Evolutionary conservation across 345 rosid species (phyloP).

Genomic region (Arabis hirsuta): DNA sequence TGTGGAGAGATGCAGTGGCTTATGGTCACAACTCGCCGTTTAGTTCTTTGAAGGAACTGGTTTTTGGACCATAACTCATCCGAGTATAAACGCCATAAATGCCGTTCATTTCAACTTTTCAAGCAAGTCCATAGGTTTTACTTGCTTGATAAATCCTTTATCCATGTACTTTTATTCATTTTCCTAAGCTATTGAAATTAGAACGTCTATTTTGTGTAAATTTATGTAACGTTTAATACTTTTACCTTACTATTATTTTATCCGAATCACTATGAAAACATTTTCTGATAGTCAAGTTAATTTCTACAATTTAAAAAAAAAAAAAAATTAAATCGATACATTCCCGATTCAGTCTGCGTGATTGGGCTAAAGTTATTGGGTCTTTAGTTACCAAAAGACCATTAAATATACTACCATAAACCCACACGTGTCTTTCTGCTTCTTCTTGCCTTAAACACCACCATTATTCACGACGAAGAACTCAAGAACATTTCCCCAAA

Average conservation of each 20-base stretch:
- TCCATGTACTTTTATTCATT: slow-evolving; percentile 15
- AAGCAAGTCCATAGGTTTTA: slow-evolving; percentile 6
- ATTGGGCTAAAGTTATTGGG: background rate
- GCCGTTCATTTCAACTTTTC: slow-evolving; percentile 11
- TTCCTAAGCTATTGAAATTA: slow-evolving; percentile 10
- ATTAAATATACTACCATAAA: too few species aligned
- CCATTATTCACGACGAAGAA: slow-evolving; percentile 21
- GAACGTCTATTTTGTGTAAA: background rate
- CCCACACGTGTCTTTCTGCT: background rate
- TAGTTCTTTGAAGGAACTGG: slow-evolving; percentile 66
- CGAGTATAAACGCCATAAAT: background rate
- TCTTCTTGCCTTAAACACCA: background rate
- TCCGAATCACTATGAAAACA: background rate
- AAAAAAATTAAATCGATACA: background rate
- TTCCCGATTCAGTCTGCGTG: background rate
- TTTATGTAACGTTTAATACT: background rate
- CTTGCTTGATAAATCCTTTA: background rate
- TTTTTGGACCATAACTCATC: slow-evolving; percentile 53
- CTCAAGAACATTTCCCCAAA: slow-evolving; percentile 3
- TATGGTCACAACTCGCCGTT: slow-evolving; percentile 68
- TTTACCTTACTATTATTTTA: background rate
- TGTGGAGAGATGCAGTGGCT: slow-evolving; percentile 75
- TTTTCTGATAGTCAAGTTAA: background rate
- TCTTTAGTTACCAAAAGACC: background rate
- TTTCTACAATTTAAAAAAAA: background rate